phyloP scores from a whole-genome alignment of 306 rosid species.

The Rubus parviflorus region DNA sequence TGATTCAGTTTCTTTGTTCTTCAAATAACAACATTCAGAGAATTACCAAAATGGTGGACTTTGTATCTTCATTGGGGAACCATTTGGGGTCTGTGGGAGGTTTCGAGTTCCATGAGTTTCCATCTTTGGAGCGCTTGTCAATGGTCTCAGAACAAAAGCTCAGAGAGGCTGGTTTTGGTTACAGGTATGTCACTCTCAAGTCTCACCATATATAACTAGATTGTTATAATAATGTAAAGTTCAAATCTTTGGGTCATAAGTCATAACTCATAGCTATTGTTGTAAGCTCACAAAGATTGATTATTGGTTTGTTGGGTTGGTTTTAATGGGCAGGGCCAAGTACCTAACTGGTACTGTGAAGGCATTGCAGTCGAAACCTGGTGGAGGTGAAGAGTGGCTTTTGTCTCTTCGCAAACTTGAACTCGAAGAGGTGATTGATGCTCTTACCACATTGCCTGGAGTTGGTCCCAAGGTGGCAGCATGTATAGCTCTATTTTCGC shows the following conservation, averaged over 20 bases:
- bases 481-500: conserved; percentile 91
- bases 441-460: conserved; percentile 73
- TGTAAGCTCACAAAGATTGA: neutral
- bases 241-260: neutral
- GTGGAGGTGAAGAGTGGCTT: conserved; percentile 89
- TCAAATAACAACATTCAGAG: conserved; percentile 81
- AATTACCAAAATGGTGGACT: conserved; percentile 89
- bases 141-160: conserved; percentile 66
- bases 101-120: conserved; percentile 65
- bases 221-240: neutral
- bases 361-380: conserved; percentile 58
- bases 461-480: conserved; percentile 99
- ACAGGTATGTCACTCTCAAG: conserved; percentile 46
- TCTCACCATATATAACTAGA: neutral
- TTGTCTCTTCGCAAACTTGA: conserved; percentile 64
- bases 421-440: conserved; percentile 57
- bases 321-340: conserved; percentile 62
- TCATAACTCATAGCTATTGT: neutral
- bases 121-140: conserved; percentile 58
- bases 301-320: neutral
- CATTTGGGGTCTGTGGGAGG: conserved; percentile 62
- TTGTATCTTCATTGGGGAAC: conserved; percentile 68
- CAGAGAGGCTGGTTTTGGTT: conserved; percentile 88
- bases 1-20: conserved; percentile 89
- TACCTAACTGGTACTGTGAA: conserved; percentile 69